Evolutionary conservation across 2,329 filamentous ascomycete species (phyloP), one percentile per base, ranked within the genome.

Genomic region (Xylaria sp.): DNA sequence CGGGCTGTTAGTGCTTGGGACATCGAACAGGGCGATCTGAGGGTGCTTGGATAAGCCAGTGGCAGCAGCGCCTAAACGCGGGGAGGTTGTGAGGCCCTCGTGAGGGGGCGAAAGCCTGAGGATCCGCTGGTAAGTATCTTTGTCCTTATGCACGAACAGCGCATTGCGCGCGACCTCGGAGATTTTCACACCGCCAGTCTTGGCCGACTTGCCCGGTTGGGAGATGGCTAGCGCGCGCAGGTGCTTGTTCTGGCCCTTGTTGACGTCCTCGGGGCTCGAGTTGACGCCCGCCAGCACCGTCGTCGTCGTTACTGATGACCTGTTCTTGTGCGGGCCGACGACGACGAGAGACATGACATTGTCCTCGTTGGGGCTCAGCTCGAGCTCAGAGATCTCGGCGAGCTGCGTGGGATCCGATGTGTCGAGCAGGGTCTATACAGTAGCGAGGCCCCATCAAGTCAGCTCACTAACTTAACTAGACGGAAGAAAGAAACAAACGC

Each of bases 361-460:
- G 81, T 98, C 95, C 82, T 98, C 94, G 77, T 94, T 89, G 74
- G 89, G 87, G 70, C 92, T 92, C 58, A 97, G 88, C 68, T 93
- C 90, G 76, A 95, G 85, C 74, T 97, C 92, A 72, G 90, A 88
- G 25, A 86, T 83, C 73, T 91, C 83, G 71, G 89, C 86, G 59
- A 93, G 82, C 57, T 90, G 87, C 65, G 88, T 84, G 44, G 87
- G 89, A 75, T 83, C 84, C 21, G 88, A 89, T n/a, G 90, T 86
- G 78, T 95, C 90, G 71, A 97, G 85, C 16, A 94, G 83, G 35
- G 89, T 90, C 91, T 93, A 74, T 53, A 60, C 32, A 35, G 32
- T 35, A n/a, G 69, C 68, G 62, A 57, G 60, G 51, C 58, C 68
- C 58, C 60, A 59, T 55, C 61, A 57, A 65, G 69, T 71, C 66